Evolutionary conservation across 257 asterid genomes (phyloP).

Genomic region (Jasminum sambac): DNA sequence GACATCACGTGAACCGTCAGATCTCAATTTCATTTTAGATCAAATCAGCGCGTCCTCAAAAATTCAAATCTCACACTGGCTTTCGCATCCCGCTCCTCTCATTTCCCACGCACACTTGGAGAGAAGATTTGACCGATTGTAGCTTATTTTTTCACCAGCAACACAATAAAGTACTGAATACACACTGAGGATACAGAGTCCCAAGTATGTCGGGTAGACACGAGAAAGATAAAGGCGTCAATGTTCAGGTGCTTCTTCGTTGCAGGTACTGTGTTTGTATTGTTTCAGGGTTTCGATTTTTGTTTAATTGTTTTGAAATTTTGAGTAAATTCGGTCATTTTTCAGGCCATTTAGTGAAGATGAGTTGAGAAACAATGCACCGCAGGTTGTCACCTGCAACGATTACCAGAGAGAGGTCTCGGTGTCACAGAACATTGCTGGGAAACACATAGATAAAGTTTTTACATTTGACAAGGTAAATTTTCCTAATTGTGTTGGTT

Average conservation of each 20-base stretch:
- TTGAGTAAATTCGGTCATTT: slow-evolving; percentile 3
- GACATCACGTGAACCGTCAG: slow-evolving; percentile 23
- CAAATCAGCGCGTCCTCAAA: slow-evolving; percentile 36
- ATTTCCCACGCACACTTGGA: slow-evolving; percentile 26
- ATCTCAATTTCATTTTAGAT: slow-evolving; percentile 11
- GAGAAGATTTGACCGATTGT: background rate
- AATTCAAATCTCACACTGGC: slow-evolving; percentile 34
- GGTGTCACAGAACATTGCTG: slow-evolving; percentile 82
- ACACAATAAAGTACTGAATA: background rate
- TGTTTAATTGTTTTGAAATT: background rate
- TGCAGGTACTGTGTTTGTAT: slow-evolving; percentile 57
- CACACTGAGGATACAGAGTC: background rate
- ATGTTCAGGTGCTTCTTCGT: slow-evolving; percentile 95
- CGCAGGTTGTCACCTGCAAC: slow-evolving; percentile 83
- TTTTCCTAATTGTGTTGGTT: background rate
- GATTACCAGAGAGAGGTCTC: slow-evolving; percentile 81
- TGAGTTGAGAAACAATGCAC: slow-evolving; percentile 80
- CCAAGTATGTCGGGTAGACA: slow-evolving; percentile 63
- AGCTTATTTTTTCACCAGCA: background rate
- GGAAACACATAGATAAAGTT: slow-evolving; percentile 81
- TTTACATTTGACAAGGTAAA: slow-evolving; percentile 86
- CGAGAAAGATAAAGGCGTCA: slow-evolving; percentile 84
- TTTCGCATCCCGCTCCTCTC: slow-evolving; percentile 43
- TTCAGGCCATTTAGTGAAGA: slow-evolving; percentile 89
- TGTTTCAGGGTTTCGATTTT: slow-evolving; percentile 16